Conservation (phyloP, 1,284 basidiomycete species). For the Sanghuangporus baumii region DNA sequence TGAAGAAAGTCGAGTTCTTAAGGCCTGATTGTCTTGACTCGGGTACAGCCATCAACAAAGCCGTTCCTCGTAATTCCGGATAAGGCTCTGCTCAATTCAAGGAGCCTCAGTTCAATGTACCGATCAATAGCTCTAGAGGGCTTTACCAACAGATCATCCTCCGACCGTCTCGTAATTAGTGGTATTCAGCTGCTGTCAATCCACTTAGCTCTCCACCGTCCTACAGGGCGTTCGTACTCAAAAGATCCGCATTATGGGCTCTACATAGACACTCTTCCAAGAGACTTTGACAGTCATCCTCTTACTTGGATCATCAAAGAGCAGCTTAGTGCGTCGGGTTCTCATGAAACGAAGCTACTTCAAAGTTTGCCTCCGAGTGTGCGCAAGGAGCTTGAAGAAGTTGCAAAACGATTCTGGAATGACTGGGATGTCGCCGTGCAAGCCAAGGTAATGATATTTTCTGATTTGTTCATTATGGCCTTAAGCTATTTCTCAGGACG, state of each 20-base stretch:
- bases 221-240: conserved; percentile 31
- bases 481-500: background rate
- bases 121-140: conserved; percentile 25
- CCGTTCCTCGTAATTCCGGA: conserved; percentile 65
- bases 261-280: conserved; percentile 71
- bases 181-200: conserved; percentile 51
- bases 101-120: conserved; percentile 55
- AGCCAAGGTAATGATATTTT: conserved; percentile 46
- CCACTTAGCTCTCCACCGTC: conserved; percentile 39
- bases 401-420: conserved; percentile 46
- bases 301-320: conserved; percentile 59
- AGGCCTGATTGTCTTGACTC: background rate
- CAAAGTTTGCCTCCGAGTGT: conserved; percentile 47
- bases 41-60: background rate
- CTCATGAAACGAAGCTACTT: conserved; percentile 31
- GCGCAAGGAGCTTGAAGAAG: conserved; percentile 37
- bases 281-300: conserved; percentile 67
- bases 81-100: conserved; percentile 61
- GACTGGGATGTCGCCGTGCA: conserved; percentile 50
- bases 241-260: conserved; percentile 61
- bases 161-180: conserved; percentile 32
- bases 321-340: conserved; percentile 14
- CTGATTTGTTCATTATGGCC: background rate
- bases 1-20: background rate
- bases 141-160: background rate